These are phyloP conservation scores for Podila verticillata DNA, from an alignment of 192 early-diverging fungal species.

Conservation along the genomic window DNA sequence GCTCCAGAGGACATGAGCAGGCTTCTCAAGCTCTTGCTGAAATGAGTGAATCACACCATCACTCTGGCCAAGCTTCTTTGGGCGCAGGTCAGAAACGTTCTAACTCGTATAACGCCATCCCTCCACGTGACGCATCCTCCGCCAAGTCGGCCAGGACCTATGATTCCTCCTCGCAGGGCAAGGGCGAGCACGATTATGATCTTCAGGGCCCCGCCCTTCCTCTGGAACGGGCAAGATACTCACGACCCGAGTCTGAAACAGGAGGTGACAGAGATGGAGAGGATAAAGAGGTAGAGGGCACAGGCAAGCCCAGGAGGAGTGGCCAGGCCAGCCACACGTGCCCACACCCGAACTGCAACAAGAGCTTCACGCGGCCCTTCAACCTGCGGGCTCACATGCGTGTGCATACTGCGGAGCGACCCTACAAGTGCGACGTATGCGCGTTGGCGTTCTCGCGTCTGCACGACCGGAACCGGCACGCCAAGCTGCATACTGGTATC, in stretches of 20 bases:
- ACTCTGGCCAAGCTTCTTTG: conserved; percentile 1
- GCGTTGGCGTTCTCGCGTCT: conserved; percentile 79
- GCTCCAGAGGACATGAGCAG: conserved; percentile 10
- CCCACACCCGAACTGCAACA: conserved; percentile 53
- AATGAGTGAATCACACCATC: conserved; percentile 6
- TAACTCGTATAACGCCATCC: conserved; percentile 16
- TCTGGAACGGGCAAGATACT: conserved; percentile 12
- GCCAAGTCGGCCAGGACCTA: conserved; percentile 31
- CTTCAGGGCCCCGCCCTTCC: conserved; percentile 37
- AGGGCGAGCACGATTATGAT: conserved; percentile 34
- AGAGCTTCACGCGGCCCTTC: conserved; percentile 72
- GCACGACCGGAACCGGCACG: conserved; percentile 88
- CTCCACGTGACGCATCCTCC: conserved; percentile 27
- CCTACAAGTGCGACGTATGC: conserved; percentile 76
- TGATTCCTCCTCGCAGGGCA: conserved; percentile 9
- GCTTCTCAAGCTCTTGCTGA: background rate
- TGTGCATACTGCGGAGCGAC: conserved; percentile 71
- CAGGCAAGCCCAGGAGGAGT: conserved; percentile 13
- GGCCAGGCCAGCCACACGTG: conserved; percentile 42
- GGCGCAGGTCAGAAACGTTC: conserved; percentile 34
- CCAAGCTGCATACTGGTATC: conserved; percentile 79
- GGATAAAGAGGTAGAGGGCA: background rate
- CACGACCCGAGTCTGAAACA: background rate
- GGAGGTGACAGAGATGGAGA: background rate
- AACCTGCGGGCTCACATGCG: conserved; percentile 76